phyloP scores from a whole-genome alignment of 805 yeast genomes.

The Candida namnaoensis region DNA sequence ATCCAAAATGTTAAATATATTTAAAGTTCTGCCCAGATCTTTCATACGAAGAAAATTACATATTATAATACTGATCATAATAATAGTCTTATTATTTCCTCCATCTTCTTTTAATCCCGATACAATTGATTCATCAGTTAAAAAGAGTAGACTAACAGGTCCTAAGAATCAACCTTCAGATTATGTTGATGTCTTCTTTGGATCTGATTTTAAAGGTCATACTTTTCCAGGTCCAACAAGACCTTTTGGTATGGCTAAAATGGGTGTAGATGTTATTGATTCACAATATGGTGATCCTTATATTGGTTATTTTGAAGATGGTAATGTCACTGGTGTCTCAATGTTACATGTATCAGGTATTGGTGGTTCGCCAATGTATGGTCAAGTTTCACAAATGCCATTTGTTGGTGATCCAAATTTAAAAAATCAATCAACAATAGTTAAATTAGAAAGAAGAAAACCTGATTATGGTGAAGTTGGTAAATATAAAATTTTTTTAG shows the following conservation, averaged over 20 bases:
- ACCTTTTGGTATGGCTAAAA: constrained; percentile 29
- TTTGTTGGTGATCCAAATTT: constrained; percentile 6
- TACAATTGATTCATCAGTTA: too few relatives aligned
- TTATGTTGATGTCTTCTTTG: constrained; percentile 24
- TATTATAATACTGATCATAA: too few relatives aligned
- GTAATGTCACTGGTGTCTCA: constrained; percentile 22
- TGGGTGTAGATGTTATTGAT: constrained; percentile 23
- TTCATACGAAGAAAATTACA: too few relatives aligned
- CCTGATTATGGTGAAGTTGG: constrained; percentile 20
- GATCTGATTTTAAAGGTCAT: constrained; percentile 25
- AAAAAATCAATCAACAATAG: too few relatives aligned
- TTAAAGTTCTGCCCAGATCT: too few relatives aligned
- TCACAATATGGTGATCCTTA: constrained; percentile 20
- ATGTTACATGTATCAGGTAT: constrained; percentile 31
- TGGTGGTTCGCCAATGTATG: constrained; percentile 30
- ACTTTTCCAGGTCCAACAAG: constrained; percentile 26
- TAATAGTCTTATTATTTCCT: too few relatives aligned
- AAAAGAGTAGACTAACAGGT: too few relatives aligned
- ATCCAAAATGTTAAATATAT: too few relatives aligned
- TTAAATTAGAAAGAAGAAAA: too few relatives aligned
- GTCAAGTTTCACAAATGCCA: constrained; percentile 25
- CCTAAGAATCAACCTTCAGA: too few relatives aligned
- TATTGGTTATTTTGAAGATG: constrained; percentile 25
- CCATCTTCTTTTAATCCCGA: too few relatives aligned
- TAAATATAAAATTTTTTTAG: constrained; percentile 16